Conservation (phyloP, 169 alveolate genomes). For the Eimeria mitis region DNA sequence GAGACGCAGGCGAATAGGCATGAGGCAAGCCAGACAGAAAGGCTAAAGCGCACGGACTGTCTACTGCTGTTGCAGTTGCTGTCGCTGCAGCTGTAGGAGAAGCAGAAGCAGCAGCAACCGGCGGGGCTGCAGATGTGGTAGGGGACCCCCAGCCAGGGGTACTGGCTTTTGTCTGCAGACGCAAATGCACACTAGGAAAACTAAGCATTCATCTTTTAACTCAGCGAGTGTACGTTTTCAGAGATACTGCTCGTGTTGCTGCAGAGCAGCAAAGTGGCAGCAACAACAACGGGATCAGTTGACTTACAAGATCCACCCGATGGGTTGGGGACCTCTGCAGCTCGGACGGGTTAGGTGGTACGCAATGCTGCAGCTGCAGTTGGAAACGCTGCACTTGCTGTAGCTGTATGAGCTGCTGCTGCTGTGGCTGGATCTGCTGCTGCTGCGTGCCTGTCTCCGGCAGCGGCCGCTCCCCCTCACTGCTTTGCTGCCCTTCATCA, state of each 20-base stretch:
- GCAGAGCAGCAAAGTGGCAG: background rate
- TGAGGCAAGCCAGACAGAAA: slow-evolving; percentile 36
- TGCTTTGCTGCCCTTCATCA: slow-evolving; percentile 15
- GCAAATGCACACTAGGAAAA: background rate
- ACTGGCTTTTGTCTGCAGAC: slow-evolving; percentile 12
- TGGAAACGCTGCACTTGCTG: slow-evolving; percentile 30
- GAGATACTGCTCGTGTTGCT: background rate
- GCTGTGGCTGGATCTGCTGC: slow-evolving; percentile 42
- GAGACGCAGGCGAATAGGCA: slow-evolving; percentile 55
- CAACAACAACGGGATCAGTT: background rate
- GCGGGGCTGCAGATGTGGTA: slow-evolving; percentile 32
- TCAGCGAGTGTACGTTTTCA: background rate
- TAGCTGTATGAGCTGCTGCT: slow-evolving; percentile 20
- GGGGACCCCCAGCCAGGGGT: slow-evolving; percentile 40
- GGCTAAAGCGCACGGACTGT: slow-evolving; percentile 26
- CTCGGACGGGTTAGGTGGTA: slow-evolving; percentile 11
- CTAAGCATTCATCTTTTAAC: background rate
- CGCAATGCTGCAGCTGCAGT: slow-evolving; percentile 17
- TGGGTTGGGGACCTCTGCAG: slow-evolving; percentile 2
- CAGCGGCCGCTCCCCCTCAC: slow-evolving; percentile 26
- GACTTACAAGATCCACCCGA: background rate
- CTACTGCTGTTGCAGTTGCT: background rate
- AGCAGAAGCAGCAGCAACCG: background rate
- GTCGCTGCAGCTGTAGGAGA: slow-evolving; percentile 1
- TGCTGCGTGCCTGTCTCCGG: background rate